Evolutionary conservation across 441 rosid genomes (phyloP), one percentile per base, ranked within the genome.

Genomic region (Euphorbia celastroides): DNA sequence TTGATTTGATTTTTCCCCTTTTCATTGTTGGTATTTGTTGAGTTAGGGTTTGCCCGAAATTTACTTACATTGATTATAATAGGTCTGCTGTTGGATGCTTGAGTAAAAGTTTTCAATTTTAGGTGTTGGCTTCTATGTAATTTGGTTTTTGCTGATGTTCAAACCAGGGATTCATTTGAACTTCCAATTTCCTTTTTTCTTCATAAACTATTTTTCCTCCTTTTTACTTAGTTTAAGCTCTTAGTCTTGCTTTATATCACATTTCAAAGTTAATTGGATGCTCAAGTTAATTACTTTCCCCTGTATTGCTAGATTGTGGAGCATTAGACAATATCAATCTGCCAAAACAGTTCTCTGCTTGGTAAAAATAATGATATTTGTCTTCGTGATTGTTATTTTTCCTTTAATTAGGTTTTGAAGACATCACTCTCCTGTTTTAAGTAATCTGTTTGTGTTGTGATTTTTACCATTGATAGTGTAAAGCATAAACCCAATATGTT

Each of bases 21-120:
- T 57, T 38, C 30, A 16, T 34, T 63, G 52, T 11, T 72, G 44
- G 31, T 58, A 56, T 57, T 67, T 8, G 72, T 69, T 34, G 68
- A 60, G 31, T 60, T 62, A 67, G 76, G 78, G 69, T 65, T 38
- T 3, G 44, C 5, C 44, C 12, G 64, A 38, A 38, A 38, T 3
- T 38, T n/a, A n/a, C n/a, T n/a, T n/a, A n/a, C n/a, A n/a, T 52
- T 1, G 27, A 31, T 20, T n/a, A n/a, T 36, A 57, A n/a, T 67
- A 28, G 57, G 64, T 57, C 44, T 44, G n/a, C 20, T 42, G 58
- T 66, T 17, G 6, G 30, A 12, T 28, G 28, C 16, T 7, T 9
- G n/a, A 42, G 50, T 7, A 11, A 42, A 2, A 42, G 17, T 42
- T 42, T 42, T 42, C 50, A 42, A 5, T 60, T 46, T 22, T 59